Conservation (phyloP, 1,139 yeast species). For the Pichia sp. region DNA sequence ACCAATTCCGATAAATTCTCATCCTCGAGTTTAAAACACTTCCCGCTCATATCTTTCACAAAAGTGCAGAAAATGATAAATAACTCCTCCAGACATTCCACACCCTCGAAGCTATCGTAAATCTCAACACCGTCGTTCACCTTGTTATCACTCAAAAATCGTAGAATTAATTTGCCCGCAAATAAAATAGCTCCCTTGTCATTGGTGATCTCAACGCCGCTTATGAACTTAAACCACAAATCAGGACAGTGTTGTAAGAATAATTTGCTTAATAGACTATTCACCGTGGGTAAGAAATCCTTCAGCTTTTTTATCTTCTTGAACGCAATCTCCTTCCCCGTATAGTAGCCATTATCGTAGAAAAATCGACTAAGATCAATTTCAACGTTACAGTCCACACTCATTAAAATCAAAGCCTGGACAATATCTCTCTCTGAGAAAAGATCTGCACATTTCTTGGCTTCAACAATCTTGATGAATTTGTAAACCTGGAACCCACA, state of each 20-base stretch:
- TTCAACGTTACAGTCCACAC: constrained; percentile 12
- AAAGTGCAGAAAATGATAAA: background rate
- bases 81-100: constrained; percentile 2
- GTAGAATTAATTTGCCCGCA: constrained; percentile 18
- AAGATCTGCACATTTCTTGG: background rate
- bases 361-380: constrained; percentile 7
- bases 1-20: background rate
- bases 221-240: constrained; percentile 21
- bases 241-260: background rate
- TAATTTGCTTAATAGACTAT: background rate
- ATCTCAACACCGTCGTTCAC: constrained; percentile 7
- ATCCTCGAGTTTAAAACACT: background rate
- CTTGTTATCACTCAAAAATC: constrained; percentile 17
- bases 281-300: background rate
- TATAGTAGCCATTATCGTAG: background rate
- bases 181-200: constrained; percentile 11
- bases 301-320: constrained; percentile 10
- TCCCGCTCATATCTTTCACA: background rate
- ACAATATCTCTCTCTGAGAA: background rate
- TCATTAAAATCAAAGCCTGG: constrained; percentile 8
- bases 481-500: constrained; percentile 23
- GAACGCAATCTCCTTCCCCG: constrained; percentile 14
- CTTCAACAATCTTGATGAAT: constrained; percentile 13
- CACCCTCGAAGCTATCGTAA: constrained; percentile 3
- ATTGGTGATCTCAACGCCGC: constrained; percentile 10